A percentile compares a stretch with the other conserved stretches of the same genome.
Conservation (phyloP, 176 grass and related monocot species). For the Zizania latifolia region DNA sequence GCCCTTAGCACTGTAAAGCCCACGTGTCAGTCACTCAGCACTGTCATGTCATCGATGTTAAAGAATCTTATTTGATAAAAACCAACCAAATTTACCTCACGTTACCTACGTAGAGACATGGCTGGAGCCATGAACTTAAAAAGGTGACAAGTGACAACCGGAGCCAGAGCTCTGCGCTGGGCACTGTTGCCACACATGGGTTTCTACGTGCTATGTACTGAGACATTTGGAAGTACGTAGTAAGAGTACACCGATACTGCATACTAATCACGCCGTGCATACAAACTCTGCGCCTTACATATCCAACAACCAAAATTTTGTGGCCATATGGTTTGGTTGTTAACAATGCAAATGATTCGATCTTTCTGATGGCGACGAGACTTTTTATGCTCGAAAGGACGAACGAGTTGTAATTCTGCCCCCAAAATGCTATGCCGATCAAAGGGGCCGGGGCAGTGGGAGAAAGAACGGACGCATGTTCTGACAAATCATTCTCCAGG, state of each 20-base stretch:
- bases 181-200: constrained; percentile 15
- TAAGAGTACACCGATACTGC: too few species aligned
- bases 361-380: neutral
- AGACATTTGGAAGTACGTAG: neutral
- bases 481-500: constrained; percentile 39
- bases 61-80: too few species aligned
- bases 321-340: neutral
- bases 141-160: neutral
- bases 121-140: neutral
- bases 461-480: constrained; percentile 27
- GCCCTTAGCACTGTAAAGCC: too few species aligned
- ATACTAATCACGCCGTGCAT: neutral
- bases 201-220: neutral
- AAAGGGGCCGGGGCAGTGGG: neutral
- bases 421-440: constrained; percentile 17
- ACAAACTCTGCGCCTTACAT: neutral
- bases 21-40: too few species aligned
- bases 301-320: neutral
- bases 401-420: neutral
- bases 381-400: neutral
- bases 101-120: neutral
- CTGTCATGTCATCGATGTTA: too few species aligned
- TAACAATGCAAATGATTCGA: constrained; percentile 6
- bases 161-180: neutral
- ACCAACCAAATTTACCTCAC: neutral